Evolutionary conservation across 2,329 filamentous ascomycete genomes (phyloP), one percentile per base, ranked within the genome.

Genomic region (Colletotrichum sp.): DNA sequence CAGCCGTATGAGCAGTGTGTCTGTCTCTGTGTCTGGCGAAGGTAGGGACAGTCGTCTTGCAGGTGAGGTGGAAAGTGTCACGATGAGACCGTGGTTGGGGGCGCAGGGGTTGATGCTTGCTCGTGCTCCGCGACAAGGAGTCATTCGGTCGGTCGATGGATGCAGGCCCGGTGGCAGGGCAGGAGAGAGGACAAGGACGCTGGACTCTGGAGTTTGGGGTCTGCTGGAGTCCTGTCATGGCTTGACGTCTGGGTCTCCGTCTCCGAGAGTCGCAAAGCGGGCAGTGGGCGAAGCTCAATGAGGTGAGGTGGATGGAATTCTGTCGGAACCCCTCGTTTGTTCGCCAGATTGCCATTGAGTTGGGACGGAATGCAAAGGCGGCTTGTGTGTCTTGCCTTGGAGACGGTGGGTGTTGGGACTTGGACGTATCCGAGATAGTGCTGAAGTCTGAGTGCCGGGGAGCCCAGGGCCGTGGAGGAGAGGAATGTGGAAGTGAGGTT

Each of bases 281-380:
- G 62, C 44, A 36, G 34, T 69, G 65, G 44, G n/a, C 44, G 44
- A 52, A 52, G n/a, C 36, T 39, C 36, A 39, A 13, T 72, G 26
- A 68, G 26, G n/a, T 59, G 21, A 68, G 26, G n/a, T 59, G 21
- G 10, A 60, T 49, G 28, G 60, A n/a, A 59, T 44, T 36, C 6
- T 39, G n/a, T 55, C 21, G 39, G 71, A 21, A 57, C 30, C 57
- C n/a, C 36, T 57, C 66, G 66, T 64, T 34, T 16, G 49, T 13
- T 9, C 52, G 32, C 36, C 18, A 69, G 62, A 72, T 60, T 60
- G 28, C 72, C 69, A 60, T 63, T 52, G 68, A 66, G 21, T 49
- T 36, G 60, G 55, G 36, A 63, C 39, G 55, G 62, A 72, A 75
- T 72, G 69, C 62, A 55, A 69, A 72, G 69, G 72, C 59, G 72